Percentiles rank a stretch among this genome's conserved stretches.
phyloP scores from a whole-genome alignment of 2,329 filamentous ascomycete species.

The Beauveria caledonica region DNA sequence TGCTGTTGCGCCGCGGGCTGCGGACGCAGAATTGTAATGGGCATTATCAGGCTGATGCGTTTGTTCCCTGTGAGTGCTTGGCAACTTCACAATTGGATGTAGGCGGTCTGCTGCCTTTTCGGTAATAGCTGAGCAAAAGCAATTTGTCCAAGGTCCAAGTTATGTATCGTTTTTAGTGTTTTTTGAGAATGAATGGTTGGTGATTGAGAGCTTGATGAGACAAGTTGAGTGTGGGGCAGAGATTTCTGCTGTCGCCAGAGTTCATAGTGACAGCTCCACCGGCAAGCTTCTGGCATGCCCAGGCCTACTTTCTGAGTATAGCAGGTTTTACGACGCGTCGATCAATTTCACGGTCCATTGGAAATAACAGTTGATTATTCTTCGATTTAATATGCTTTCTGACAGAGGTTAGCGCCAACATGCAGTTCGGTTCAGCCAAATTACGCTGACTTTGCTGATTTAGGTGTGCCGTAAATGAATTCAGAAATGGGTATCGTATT shows the following conservation, averaged over 20 bases:
- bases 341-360: too few species aligned
- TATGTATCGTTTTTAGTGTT: background rate
- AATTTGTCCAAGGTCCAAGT: background rate
- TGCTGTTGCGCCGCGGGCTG: slow-evolving; percentile 23
- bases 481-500: slow-evolving; percentile 8
- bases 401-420: too few species aligned
- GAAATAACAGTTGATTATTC: background rate
- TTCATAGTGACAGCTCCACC: background rate
- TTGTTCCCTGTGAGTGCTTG: background rate
- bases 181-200: background rate
- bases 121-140: too few species aligned
- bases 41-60: slow-evolving; percentile 25
- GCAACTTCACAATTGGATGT: too few species aligned
- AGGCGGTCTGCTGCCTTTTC: background rate
- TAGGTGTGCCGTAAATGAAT: background rate
- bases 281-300: background rate
- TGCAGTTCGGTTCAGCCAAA: too few species aligned
- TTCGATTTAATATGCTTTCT: too few species aligned
- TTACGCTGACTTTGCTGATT: too few species aligned
- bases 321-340: background rate
- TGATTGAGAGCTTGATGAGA: background rate
- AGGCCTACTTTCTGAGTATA: background rate
- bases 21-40: slow-evolving; percentile 40
- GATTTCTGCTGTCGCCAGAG: background rate
- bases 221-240: slow-evolving; percentile 6